Conservation (phyloP, 169 alveolate genomes). For the Amoebophrya sp. region DNA sequence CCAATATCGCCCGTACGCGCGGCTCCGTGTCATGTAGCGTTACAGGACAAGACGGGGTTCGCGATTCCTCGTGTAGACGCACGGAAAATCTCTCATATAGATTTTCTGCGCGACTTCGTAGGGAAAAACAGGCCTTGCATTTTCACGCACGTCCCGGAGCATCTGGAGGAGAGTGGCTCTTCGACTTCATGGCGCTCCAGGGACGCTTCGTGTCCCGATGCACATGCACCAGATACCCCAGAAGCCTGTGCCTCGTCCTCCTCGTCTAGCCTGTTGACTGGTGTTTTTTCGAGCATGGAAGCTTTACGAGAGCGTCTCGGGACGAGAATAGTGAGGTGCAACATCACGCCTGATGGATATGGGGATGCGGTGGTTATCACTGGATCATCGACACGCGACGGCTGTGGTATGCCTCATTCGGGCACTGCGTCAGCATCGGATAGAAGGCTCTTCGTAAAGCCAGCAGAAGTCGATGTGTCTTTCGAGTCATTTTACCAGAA, state of each 20-base stretch:
- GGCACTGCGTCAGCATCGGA: neutral
- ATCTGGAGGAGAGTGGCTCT: no score
- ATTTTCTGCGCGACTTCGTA: neutral
- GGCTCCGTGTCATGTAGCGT: neutral
- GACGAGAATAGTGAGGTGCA: neutral
- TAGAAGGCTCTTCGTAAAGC: constrained; percentile 14
- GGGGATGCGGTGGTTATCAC: neutral
- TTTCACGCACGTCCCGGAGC: no score
- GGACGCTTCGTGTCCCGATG: no score
- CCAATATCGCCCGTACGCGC: no score
- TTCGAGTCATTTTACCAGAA: neutral
- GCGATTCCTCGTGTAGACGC: neutral
- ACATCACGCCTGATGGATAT: neutral
- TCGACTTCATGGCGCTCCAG: no score
- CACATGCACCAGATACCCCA: no score
- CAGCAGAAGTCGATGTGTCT: neutral
- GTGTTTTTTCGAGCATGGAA: no score
- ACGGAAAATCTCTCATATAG: neutral
- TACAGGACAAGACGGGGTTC: neutral
- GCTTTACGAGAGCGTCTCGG: no score
- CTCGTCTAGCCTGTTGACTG: no score
- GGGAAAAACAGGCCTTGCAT: neutral
- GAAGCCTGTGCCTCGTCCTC: no score
- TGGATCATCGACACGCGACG: neutral
- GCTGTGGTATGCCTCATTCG: neutral